Percentiles rank a stretch among this genome's conserved stretches.
These are phyloP conservation scores for Neurospora cerealis DNA, from an alignment of 495 filamentous ascomycete species.

Conservation along the genomic window DNA sequence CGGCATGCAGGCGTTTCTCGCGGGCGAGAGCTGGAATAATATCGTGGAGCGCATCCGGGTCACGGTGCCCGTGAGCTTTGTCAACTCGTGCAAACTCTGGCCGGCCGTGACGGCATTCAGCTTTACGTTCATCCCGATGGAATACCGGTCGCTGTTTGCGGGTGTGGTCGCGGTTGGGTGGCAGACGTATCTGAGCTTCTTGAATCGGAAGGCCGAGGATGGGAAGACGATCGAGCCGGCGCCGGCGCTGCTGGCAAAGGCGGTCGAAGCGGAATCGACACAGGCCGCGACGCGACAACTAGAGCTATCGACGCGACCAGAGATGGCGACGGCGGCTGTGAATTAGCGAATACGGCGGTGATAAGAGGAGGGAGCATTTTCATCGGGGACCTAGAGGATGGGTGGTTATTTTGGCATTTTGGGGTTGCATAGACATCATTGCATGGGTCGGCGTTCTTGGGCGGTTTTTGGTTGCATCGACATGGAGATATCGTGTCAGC, in stretches of 20 bases:
- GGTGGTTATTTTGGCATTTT: not conserved
- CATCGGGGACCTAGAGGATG: not conserved
- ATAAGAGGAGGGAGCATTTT: not conserved
- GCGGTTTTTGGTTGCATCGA: not conserved
- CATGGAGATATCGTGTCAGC: not conserved
- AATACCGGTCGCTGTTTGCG: conserved; percentile 71
- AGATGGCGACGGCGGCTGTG: not conserved
- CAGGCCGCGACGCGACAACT: not conserved
- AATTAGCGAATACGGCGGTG: not conserved
- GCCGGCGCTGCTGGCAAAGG: not conserved
- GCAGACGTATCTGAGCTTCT: conserved; percentile 80
- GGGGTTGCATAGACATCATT: not conserved
- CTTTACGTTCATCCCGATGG: conserved; percentile 70
- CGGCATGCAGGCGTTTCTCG: conserved; percentile 60
- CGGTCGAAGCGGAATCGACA: not conserved
- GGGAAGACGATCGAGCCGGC: not conserved
- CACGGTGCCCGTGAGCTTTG: conserved; percentile 65
- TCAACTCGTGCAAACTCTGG: conserved; percentile 84
- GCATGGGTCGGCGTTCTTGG: not conserved
- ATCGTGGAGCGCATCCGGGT: conserved; percentile 58
- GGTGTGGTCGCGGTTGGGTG: conserved; percentile 74
- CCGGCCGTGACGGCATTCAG: conserved; percentile 79
- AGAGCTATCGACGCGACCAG: not conserved
- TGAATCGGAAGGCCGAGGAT: conserved; percentile 64
- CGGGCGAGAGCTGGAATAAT: conserved; percentile 48